Evolutionary conservation across 805 yeast genomes (phyloP).

Genomic region (Ogataea zsoltii): DNA sequence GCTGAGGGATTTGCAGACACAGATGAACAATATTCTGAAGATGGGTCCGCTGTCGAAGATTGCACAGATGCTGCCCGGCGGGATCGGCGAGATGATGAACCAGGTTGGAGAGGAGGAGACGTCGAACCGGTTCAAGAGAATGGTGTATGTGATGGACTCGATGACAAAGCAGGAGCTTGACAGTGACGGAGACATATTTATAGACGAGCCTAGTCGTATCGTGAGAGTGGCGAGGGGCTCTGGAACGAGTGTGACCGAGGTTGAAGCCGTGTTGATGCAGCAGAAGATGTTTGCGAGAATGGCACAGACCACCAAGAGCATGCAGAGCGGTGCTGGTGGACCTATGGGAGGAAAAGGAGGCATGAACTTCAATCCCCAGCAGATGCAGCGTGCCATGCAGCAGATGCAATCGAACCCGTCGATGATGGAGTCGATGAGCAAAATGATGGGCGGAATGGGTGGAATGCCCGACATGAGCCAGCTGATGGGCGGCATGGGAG

Average conservation of each 20-base stretch:
- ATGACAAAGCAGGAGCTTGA: slow-evolving; percentile 93
- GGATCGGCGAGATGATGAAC: slow-evolving; percentile 78
- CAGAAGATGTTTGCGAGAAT: slow-evolving; percentile 92
- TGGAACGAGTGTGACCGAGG: slow-evolving; percentile 89
- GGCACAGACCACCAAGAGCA: slow-evolving; percentile 74
- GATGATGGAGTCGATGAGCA: slow-evolving; percentile 72
- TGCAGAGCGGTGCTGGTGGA: slow-evolving; percentile 49
- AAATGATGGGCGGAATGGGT: slow-evolving; percentile 67
- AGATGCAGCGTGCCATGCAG: slow-evolving; percentile 51
- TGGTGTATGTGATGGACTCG: slow-evolving; percentile 92
- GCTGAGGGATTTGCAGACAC: slow-evolving; percentile 85
- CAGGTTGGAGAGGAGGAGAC: slow-evolving; percentile 94
- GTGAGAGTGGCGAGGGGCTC: slow-evolving; percentile 92
- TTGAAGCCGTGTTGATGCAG: slow-evolving; percentile 87
- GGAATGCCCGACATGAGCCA: slow-evolving; percentile 72
- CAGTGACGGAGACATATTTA: slow-evolving; percentile 80
- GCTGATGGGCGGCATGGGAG: slow-evolving; percentile 55
- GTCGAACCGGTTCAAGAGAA: slow-evolving; percentile 74
- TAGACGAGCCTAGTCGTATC: slow-evolving; percentile 79
- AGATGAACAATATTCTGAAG: slow-evolving; percentile 91
- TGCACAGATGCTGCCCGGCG: slow-evolving; percentile 93
- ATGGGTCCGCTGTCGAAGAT: slow-evolving; percentile 96
- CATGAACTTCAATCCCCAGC: slow-evolving; percentile 33
- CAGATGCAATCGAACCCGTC: slow-evolving; percentile 70
- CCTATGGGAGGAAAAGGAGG: slow-evolving; percentile 49